phyloP scores from a whole-genome alignment of 352 stramenopile genomes.

The Globisporangium takayamanum region DNA sequence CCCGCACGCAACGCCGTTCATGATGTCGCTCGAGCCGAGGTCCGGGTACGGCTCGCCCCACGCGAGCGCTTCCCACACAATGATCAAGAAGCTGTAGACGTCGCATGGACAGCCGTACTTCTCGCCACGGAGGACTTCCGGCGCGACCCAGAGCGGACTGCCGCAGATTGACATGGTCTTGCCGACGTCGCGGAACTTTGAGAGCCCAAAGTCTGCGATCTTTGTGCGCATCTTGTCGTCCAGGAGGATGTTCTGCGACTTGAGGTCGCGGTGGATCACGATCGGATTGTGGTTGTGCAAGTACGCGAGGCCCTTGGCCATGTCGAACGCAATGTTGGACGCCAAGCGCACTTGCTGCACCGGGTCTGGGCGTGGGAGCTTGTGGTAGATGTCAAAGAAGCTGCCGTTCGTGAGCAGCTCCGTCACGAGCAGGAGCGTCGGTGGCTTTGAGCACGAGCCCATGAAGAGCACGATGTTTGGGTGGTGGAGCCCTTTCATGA shows the following conservation, averaged over 20 bases:
- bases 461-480: slow-evolving; percentile 98
- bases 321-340: slow-evolving; percentile 83
- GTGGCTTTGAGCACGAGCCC: slow-evolving; percentile 94
- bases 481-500: slow-evolving; percentile 91
- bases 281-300: slow-evolving; percentile 96
- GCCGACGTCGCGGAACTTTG: slow-evolving; percentile 79
- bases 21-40: slow-evolving; percentile 77
- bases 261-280: slow-evolving; percentile 94
- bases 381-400: slow-evolving; percentile 88
- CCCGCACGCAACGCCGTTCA: slow-evolving; percentile 74
- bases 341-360: slow-evolving; percentile 55
- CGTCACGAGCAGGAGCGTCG: slow-evolving; percentile 94
- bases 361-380: slow-evolving; percentile 47
- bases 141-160: slow-evolving; percentile 73
- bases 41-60: slow-evolving; percentile 79
- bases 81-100: slow-evolving; percentile 88
- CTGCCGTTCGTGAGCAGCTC: slow-evolving; percentile 86
- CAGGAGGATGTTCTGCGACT: slow-evolving; percentile 75
- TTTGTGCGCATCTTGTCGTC: slow-evolving; percentile 84
- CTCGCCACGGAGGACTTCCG: slow-evolving; percentile 71
- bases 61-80: slow-evolving; percentile 78
- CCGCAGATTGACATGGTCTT: slow-evolving; percentile 87
- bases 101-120: slow-evolving; percentile 80
- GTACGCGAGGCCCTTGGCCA: slow-evolving; percentile 93
- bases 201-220: slow-evolving; percentile 77